These are phyloP conservation scores for Citeromyces matritensis DNA, from an alignment of 805 yeast species.

Conservation along the genomic window DNA sequence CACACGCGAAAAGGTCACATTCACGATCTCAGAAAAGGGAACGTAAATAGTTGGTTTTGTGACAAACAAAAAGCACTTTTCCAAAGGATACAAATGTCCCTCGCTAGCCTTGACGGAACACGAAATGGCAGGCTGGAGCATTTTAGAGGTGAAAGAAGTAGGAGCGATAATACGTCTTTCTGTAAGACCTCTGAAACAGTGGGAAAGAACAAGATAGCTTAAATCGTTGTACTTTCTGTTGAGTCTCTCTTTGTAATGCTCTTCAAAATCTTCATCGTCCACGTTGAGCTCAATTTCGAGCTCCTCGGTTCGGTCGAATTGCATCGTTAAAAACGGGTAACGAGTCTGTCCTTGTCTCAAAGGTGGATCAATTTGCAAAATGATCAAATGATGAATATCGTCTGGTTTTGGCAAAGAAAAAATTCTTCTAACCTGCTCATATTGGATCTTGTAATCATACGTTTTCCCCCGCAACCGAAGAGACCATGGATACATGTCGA, in stretches of 20 bases:
- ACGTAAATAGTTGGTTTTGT: conserved; percentile 91
- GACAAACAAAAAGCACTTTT: conserved; percentile 77
- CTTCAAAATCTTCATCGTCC: conserved; percentile 66
- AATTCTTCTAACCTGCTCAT: conserved; percentile 76
- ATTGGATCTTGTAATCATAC: conserved; percentile 90
- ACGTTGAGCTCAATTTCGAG: conserved; percentile 80
- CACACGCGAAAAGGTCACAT: conserved; percentile 78
- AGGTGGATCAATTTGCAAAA: conserved; percentile 92
- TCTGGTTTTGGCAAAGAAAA: conserved; percentile 92
- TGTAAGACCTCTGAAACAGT: conserved; percentile 79
- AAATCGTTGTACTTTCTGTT: conserved; percentile 66
- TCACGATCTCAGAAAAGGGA: conserved; percentile 69
- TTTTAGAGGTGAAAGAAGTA: conserved; percentile 63
- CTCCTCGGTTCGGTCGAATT: conserved; percentile 82
- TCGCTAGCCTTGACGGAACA: conserved; percentile 93
- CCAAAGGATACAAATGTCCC: conserved; percentile 88
- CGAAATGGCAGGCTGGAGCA: conserved; percentile 72
- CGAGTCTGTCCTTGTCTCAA: conserved; percentile 96
- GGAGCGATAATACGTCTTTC: conserved; percentile 78
- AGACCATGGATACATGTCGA: conserved; percentile 80
- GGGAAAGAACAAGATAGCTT: conserved; percentile 77
- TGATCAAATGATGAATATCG: conserved; percentile 76
- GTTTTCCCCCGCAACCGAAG: conserved; percentile 93
- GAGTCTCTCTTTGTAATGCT: conserved; percentile 60
- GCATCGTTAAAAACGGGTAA: conserved; percentile 83